Conservation (phyloP, 202 grass and related monocot species). For the Panicum hallii region DNA sequence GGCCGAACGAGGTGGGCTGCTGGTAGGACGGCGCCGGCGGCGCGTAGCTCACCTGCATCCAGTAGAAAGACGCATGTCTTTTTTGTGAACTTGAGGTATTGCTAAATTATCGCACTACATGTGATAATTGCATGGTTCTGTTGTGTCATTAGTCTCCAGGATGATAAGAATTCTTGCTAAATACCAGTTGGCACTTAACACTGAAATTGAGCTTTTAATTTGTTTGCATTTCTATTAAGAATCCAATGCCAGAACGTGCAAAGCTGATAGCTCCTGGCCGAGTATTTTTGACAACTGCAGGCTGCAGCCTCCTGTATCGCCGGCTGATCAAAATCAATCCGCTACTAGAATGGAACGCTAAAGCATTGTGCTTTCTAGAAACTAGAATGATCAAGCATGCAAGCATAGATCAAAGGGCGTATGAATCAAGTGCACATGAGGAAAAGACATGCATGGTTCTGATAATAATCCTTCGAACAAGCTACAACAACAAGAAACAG, state of each 20-base stretch:
- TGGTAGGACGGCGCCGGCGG: slow-evolving; percentile 43
- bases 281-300: slow-evolving; percentile 35
- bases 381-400: not conserved
- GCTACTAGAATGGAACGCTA: not conserved
- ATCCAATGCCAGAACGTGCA: slow-evolving; percentile 13
- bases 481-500: not conserved
- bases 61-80: not conserved
- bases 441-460: not conserved
- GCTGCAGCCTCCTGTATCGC: slow-evolving; percentile 30
- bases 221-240: not conserved
- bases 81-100: not conserved
- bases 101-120: not conserved
- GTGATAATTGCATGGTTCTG: not conserved
- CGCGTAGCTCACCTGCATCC: slow-evolving; percentile 44
- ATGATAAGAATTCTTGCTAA: slow-evolving; percentile 1
- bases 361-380: not conserved
- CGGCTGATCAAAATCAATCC: not conserved
- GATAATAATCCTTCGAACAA: not conserved
- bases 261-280: slow-evolving; percentile 2
- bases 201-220: not conserved
- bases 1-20: slow-evolving; percentile 20
- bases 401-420: not conserved
- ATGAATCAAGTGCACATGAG: not conserved
- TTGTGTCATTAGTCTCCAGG: not conserved
- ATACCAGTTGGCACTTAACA: not conserved